These are phyloP conservation scores for Trypanosoma vivax DNA, from an alignment of 208 protist genomes.

Conservation along the genomic window DNA sequence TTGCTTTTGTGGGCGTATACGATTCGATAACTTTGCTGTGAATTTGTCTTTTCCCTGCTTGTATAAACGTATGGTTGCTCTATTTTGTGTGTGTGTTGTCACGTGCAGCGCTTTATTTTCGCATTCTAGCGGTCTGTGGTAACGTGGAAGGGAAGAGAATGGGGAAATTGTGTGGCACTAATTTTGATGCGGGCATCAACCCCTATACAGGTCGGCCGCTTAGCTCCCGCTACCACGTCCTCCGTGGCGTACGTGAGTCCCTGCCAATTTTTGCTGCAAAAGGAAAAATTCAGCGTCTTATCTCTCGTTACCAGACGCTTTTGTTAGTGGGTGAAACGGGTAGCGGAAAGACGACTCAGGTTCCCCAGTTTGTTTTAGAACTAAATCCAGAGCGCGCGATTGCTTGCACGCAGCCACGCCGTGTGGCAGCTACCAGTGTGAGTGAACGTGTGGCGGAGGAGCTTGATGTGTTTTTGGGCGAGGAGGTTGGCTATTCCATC, in stretches of 20 bases:
- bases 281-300: constrained; percentile 76
- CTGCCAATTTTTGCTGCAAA: constrained; percentile 75
- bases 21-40: background rate
- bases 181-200: constrained; percentile 20
- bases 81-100: background rate
- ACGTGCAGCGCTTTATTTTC: background rate
- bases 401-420: constrained; percentile 96
- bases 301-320: constrained; percentile 85
- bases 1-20: constrained; percentile 15
- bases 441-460: constrained; percentile 98
- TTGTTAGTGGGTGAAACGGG: constrained; percentile 92
- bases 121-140: background rate
- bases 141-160: background rate
- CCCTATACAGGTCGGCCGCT: constrained; percentile 46
- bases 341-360: constrained; percentile 94
- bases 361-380: constrained; percentile 93
- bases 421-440: constrained; percentile 97
- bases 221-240: constrained; percentile 43
- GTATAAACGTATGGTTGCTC: background rate
- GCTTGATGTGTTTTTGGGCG: constrained; percentile 92
- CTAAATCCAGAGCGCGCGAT: constrained; percentile 63
- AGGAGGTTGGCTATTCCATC: constrained; percentile 98
- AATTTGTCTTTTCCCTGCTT: constrained; percentile 1
- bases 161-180: background rate
- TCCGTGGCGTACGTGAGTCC: constrained; percentile 45